These are phyloP conservation scores for Spergularia marina DNA, from an alignment of 148 eudicot genomes.

Conservation along the genomic window DNA sequence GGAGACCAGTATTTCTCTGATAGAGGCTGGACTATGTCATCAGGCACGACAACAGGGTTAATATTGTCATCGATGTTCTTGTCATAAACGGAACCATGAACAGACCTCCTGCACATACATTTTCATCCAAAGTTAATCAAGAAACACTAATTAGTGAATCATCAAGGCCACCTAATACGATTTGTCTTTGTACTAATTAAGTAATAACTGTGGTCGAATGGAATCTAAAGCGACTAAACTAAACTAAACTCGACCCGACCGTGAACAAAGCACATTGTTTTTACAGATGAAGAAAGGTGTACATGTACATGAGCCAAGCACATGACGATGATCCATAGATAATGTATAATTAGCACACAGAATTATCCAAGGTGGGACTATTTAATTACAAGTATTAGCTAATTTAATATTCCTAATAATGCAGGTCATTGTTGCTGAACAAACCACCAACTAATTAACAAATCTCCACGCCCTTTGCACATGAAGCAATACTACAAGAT, in stretches of 20 bases:
- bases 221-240: no score
- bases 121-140: conserved; percentile 8
- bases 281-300: no score
- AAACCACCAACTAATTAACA: conserved; percentile 8
- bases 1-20: conserved; percentile 84
- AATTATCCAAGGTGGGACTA: no score
- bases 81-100: conserved; percentile 70
- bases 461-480: not conserved
- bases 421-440: not conserved
- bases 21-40: conserved; percentile 46
- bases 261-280: no score
- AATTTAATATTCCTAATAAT: not conserved
- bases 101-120: conserved; percentile 54
- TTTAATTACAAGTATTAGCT: no score
- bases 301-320: no score
- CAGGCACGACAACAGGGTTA: conserved; percentile 62
- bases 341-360: no score
- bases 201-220: no score
- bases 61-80: conserved; percentile 79
- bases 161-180: no score
- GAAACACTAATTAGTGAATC: not conserved
- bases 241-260: no score
- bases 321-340: no score
- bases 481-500: not conserved
- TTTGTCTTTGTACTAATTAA: no score